Conservation (phyloP, 768 basidiomycete genomes). For the Melanogaster broomeanus region DNA sequence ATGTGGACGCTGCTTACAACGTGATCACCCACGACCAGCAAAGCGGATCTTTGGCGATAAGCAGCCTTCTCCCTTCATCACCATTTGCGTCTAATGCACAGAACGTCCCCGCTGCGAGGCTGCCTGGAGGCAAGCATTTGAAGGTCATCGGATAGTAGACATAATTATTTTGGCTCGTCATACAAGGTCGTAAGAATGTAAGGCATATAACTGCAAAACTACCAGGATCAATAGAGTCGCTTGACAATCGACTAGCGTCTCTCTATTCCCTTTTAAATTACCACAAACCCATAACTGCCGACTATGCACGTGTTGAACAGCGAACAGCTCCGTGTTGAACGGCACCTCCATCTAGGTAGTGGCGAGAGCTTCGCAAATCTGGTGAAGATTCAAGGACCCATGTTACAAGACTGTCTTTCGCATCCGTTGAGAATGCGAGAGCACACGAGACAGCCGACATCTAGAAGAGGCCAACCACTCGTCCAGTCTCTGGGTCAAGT, state of each 20-base stretch:
- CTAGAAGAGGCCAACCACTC: constrained; percentile 85
- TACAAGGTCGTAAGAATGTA: constrained; percentile 3
- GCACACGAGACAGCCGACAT: not conserved
- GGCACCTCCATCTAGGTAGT: constrained; percentile 15
- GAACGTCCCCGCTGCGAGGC: constrained; percentile 21
- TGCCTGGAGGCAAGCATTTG: constrained; percentile 36
- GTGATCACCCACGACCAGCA: constrained; percentile 61
- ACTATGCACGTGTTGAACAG: constrained; percentile 42
- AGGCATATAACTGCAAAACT: not conserved
- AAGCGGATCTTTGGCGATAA: constrained; percentile 48
- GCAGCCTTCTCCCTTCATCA: constrained; percentile 4
- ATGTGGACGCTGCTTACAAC: constrained; percentile 61
- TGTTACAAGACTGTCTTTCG: not conserved
- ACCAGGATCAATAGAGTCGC: not conserved
- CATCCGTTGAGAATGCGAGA: constrained; percentile 22
- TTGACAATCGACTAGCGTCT: not conserved
- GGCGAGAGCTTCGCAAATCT: constrained; percentile 19
- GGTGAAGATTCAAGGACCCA: constrained; percentile 16
- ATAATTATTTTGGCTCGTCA: not conserved
- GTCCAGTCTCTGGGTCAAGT: constrained; percentile 75
- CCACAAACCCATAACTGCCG: constrained; percentile 16
- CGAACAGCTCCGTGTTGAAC: constrained; percentile 41
- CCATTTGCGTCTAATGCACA: not conserved
- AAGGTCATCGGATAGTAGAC: not conserved
- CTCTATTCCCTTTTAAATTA: constrained; percentile 3